A percentile compares a stretch with the other conserved stretches of the same genome.
phyloP scores from a whole-genome alignment of 2,329 filamentous ascomycete genomes.

The Aspergillus ruber region DNA sequence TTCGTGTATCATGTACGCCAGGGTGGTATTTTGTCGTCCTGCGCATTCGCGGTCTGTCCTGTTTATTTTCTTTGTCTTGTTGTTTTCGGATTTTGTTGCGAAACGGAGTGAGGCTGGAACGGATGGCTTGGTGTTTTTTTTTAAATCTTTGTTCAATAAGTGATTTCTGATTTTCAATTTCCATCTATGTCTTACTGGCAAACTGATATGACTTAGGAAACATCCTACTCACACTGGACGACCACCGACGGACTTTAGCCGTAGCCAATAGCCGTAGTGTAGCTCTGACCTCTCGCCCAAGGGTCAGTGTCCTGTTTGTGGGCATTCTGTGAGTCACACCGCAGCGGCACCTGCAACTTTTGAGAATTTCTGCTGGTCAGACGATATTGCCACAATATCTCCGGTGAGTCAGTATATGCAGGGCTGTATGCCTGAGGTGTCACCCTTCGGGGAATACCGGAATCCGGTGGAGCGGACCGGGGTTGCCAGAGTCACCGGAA shows the following conservation, averaged over 20 bases:
- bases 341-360: not conserved
- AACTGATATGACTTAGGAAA: not conserved
- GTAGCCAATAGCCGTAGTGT: too few species aligned
- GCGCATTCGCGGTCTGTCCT: constrained; percentile 16
- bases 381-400: not conserved
- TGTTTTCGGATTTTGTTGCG: constrained; percentile 9
- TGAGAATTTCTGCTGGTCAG: not conserved
- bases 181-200: not conserved
- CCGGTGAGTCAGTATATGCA: too few species aligned
- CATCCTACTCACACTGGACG: not conserved
- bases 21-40: constrained; percentile 14
- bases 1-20: constrained; percentile 28
- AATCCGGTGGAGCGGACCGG: not conserved
- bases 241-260: too few species aligned
- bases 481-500: not conserved
- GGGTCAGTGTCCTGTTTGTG: too few species aligned
- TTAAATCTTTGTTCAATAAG: constrained; percentile 5
- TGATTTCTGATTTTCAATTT: constrained; percentile 7
- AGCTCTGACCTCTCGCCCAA: too few species aligned
- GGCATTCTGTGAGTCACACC: too few species aligned
- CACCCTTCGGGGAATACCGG: not conserved
- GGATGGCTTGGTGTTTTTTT: constrained; percentile 17
- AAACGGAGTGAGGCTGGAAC: constrained; percentile 27
- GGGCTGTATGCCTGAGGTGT: not conserved
- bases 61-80: constrained; percentile 14